Percentiles rank a stretch among this genome's conserved stretches.
Evolutionary conservation across 805 yeast genomes (phyloP).

Genomic region (Saccharomycopsis babjevae): DNA sequence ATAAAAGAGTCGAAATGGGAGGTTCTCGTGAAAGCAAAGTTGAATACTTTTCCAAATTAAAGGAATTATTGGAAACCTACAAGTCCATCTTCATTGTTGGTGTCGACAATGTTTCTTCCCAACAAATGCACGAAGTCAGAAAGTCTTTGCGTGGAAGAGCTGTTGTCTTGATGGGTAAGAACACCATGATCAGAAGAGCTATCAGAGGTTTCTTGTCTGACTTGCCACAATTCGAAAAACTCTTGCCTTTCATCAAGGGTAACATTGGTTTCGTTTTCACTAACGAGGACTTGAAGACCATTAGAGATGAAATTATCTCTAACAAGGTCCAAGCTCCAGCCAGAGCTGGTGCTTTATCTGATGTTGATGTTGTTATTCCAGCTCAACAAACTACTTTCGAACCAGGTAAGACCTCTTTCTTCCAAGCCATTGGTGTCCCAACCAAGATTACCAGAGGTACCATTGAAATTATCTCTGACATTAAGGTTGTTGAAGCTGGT

Average conservation of each 20-base stretch:
- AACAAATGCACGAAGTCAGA: slow-evolving; percentile 99
- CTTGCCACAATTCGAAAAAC: slow-evolving; percentile 91
- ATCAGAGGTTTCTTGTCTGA: slow-evolving; percentile 90
- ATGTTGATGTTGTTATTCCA: slow-evolving; percentile 93
- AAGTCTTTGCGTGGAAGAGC: slow-evolving; percentile 91
- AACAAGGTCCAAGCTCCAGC: slow-evolving; percentile 99
- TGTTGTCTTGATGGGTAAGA: slow-evolving; percentile 98
- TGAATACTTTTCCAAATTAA: slow-evolving; percentile 92
- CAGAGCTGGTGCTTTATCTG: slow-evolving; percentile 99
- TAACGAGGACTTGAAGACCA: slow-evolving; percentile 82
- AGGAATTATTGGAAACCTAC: slow-evolving; percentile 92
- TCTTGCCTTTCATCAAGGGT: slow-evolving; percentile 92
- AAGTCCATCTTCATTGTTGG: slow-evolving; percentile 98
- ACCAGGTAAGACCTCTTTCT: slow-evolving; percentile 99
- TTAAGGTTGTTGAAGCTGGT: slow-evolving; percentile 84
- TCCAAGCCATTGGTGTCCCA: slow-evolving; percentile 99
- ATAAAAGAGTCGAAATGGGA: slow-evolving; percentile 92
- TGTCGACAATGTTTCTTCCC: slow-evolving; percentile 99
- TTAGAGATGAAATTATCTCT: slow-evolving; percentile 78
- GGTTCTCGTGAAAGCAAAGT: slow-evolving; percentile 96
- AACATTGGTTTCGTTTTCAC: slow-evolving; percentile 99
- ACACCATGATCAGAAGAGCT: slow-evolving; percentile 99
- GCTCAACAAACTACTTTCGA: slow-evolving; percentile 99
- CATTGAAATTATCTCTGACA: slow-evolving; percentile 97
- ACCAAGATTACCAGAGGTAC: slow-evolving; percentile 99